Percentiles rank a stretch among this genome's conserved stretches.
phyloP scores from a whole-genome alignment of 73 alveolate genomes.

The Symbiodinium natans region DNA sequence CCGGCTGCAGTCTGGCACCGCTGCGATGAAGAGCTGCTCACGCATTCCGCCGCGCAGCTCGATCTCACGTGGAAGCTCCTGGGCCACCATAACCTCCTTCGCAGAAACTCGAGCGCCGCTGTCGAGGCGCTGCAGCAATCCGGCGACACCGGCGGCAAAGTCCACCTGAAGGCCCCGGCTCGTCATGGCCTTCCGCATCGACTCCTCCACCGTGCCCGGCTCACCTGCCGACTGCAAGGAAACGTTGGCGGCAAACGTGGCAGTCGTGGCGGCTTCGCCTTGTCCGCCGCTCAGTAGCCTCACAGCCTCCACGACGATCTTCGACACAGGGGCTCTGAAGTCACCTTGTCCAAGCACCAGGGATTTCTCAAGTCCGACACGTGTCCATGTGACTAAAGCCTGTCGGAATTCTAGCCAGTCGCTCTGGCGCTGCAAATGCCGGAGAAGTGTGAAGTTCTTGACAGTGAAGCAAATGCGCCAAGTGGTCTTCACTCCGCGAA shows the following conservation, averaged over 20 bases:
- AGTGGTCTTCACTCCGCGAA: not conserved
- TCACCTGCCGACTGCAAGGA: not conserved
- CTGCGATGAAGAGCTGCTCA: constrained; percentile 44
- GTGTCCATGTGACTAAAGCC: not conserved
- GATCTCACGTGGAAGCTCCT: constrained; percentile 50
- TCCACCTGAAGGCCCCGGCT: not conserved
- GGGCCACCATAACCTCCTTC: not conserved
- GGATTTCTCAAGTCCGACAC: not conserved
- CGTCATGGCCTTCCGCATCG: not conserved
- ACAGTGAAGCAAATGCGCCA: constrained; percentile 26
- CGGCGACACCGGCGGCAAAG: not conserved
- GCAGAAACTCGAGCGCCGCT: not conserved
- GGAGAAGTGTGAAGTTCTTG: not conserved
- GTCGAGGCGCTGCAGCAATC: not conserved
- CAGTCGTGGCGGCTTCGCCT: not conserved
- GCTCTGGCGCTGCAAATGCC: not conserved
- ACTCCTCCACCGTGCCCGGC: not conserved
- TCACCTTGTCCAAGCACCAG: not conserved
- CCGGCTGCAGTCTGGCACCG: constrained; percentile 48
- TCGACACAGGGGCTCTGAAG: not conserved
- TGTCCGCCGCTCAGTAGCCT: not conserved
- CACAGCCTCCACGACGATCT: constrained; percentile 24
- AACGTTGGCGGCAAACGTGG: not conserved
- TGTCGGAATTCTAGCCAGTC: constrained; percentile 39
- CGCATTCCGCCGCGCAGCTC: constrained; percentile 60